phyloP scores from a whole-genome alignment of 1,284 basidiomycete genomes.

The Trichosporon asahii region DNA sequence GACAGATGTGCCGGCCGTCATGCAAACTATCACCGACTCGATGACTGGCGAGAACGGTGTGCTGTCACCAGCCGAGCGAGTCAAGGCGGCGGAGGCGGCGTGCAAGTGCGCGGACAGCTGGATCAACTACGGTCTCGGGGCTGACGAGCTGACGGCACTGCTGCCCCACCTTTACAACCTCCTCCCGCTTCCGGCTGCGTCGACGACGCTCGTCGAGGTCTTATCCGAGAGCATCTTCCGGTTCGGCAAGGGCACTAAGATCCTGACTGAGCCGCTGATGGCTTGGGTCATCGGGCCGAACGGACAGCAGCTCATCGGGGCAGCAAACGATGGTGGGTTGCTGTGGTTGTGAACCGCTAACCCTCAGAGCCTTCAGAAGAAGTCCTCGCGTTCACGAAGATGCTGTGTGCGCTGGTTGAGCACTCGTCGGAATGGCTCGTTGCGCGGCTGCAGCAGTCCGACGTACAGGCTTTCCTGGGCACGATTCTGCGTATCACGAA shows the following conservation, averaged over 20 bases:
- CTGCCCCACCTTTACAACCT: conserved; percentile 58
- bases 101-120: conserved; percentile 76
- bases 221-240: conserved; percentile 68
- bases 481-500: conserved; percentile 71
- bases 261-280: conserved; percentile 75
- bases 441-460: conserved; percentile 60
- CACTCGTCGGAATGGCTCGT: conserved; percentile 79
- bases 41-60: conserved; percentile 46
- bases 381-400: conserved; percentile 63
- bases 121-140: conserved; percentile 64
- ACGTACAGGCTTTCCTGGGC: conserved; percentile 66
- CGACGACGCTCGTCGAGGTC: conserved; percentile 71
- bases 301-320: conserved; percentile 32
- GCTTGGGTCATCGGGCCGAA: conserved; percentile 63
- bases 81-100: conserved; percentile 64
- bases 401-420: conserved; percentile 74
- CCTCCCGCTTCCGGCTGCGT: conserved; percentile 59
- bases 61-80: conserved; percentile 32
- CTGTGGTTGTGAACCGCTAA: not conserved
- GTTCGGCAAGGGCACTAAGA: conserved; percentile 65
- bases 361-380: conserved; percentile 42
- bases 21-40: conserved; percentile 61
- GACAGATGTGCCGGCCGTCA: conserved; percentile 64
- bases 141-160: conserved; percentile 58
- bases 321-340: conserved; percentile 29